Base-by-base conservation (phyloP, 106 monocot genomes). In the Iris macrosiphon region DNA sequence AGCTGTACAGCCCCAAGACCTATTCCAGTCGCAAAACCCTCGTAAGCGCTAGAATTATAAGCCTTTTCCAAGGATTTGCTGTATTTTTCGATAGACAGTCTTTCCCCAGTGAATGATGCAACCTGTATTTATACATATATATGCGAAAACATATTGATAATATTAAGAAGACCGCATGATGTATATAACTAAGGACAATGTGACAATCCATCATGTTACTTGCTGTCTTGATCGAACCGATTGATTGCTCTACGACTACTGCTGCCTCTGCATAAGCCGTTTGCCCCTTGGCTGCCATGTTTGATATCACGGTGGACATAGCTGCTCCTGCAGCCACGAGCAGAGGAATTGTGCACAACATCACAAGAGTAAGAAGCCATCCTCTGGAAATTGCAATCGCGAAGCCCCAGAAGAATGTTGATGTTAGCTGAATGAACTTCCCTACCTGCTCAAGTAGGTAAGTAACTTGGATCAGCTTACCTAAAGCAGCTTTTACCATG, bases 351-450 rank as follows among this genome's bases (percentile, higher is more conserved):
- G 64, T 67, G 19, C 67, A 50, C 3, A 93, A 12, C 92, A 93
- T 74, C 35, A 93, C 88, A 45, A 88, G 75, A 28, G 87, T 67
- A 33, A 88, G 80, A 50, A 87, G 80, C 93, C 93, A 93, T 27
- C 93, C 93, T 67, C 63, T 53, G 33, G 70, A 13, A 56, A 93
- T 88, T 48, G 80, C 80, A 14, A 93, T 34, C 19, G 75, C 39
- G 58, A 93, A 87, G 3, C 87, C 87, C 47, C 80, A 82, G 12
- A 81, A 41, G 50, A 88, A 93, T 15, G 88, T 78, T 4, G 93
- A 62, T 43, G 70, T 16, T n/a, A 80, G 66, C 45, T 93, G 80
- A 26, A 88, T 69, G 60, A 87, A 78, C 64, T 71, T 84, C 1
- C 83, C 81, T 30, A 82, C 74, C 87, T 85, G 43, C 52, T 40